Evolutionary conservation across 2,329 filamentous ascomycete species (phyloP).

Genomic region (Fusarium solani-melongenae): DNA sequence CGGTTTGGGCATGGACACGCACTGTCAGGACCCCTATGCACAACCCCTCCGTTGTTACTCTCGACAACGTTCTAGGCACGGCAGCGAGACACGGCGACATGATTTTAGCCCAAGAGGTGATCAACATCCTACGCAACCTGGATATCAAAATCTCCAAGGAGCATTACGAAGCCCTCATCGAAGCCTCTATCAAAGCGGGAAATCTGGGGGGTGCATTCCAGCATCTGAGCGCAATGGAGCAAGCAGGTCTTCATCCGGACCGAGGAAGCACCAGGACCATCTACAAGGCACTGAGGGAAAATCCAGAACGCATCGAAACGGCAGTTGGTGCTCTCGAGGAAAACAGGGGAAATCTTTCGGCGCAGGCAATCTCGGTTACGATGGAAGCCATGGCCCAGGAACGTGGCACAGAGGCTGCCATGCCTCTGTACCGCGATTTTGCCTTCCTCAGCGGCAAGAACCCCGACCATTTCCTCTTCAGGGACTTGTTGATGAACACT

Average conservation of each 20-base stretch:
- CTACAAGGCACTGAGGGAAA: constrained; percentile 63
- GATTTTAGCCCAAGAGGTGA: constrained; percentile 75
- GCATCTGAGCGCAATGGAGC: constrained; percentile 78
- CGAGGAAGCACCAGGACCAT: constrained; percentile 73
- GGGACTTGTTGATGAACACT: constrained; percentile 47
- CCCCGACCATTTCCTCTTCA: constrained; percentile 42
- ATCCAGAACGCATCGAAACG: constrained; percentile 57
- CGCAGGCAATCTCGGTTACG: constrained; percentile 49
- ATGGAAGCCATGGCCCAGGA: constrained; percentile 48
- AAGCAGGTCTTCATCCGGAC: constrained; percentile 60
- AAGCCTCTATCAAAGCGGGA: constrained; percentile 70
- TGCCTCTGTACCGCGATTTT: constrained; percentile 48
- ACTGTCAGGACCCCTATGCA: constrained; percentile 62
- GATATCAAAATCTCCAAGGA: constrained; percentile 65
- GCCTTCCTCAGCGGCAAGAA: constrained; percentile 44
- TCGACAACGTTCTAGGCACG: constrained; percentile 76
- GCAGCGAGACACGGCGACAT: constrained; percentile 77
- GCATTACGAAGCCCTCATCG: constrained; percentile 84
- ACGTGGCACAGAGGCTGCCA: constrained; percentile 45
- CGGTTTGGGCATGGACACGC: constrained; percentile 76
- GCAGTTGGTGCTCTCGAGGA: constrained; percentile 68
- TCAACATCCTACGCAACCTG: constrained; percentile 58
- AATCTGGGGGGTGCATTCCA: constrained; percentile 76
- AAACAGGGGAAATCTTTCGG: constrained; percentile 49
- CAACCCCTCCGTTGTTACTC: constrained; percentile 67